Evolutionary conservation across 768 basidiomycete genomes (phyloP).

Genomic region (Phallus indusiatus): DNA sequence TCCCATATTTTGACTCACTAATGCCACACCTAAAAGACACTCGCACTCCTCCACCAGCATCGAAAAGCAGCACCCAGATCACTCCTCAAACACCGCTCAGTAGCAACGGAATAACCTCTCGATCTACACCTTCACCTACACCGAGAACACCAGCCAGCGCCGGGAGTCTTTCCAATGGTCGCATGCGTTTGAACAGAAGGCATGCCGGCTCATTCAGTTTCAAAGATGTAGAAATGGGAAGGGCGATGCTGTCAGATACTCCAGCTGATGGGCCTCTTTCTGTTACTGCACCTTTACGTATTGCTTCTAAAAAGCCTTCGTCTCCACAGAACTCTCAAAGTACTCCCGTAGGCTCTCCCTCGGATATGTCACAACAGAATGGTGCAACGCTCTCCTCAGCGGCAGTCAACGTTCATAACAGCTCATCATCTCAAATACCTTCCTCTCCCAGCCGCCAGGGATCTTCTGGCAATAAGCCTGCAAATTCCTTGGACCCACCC

Average conservation of each 20-base stretch:
- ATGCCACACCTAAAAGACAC: slow-evolving; percentile 49
- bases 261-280: slow-evolving; percentile 17
- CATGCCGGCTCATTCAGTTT: slow-evolving; percentile 95
- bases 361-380: slow-evolving; percentile 1
- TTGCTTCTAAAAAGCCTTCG: slow-evolving; percentile 2
- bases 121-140: slow-evolving; percentile 21
- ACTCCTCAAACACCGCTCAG: neutral
- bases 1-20: slow-evolving; percentile 60
- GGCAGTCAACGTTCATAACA: neutral
- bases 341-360: neutral
- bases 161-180: slow-evolving; percentile 21
- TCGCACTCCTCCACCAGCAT: slow-evolving; percentile 24
- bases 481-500: slow-evolving; percentile 34
- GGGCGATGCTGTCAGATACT: slow-evolving; percentile 61
- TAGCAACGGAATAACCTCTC: neutral
- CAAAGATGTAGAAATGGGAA: slow-evolving; percentile 86
- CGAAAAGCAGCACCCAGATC: neutral
- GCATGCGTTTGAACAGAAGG: slow-evolving; percentile 53
- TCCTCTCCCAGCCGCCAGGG: neutral
- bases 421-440: neutral
- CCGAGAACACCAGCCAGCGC: slow-evolving; percentile 24
- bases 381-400: slow-evolving; percentile 2
- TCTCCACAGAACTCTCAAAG: slow-evolving; percentile 2
- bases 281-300: slow-evolving; percentile 21
- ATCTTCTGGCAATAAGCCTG: neutral